Evolutionary conservation across 352 stramenopile species (phyloP).

Genomic region (Aphanomyces astaci): DNA sequence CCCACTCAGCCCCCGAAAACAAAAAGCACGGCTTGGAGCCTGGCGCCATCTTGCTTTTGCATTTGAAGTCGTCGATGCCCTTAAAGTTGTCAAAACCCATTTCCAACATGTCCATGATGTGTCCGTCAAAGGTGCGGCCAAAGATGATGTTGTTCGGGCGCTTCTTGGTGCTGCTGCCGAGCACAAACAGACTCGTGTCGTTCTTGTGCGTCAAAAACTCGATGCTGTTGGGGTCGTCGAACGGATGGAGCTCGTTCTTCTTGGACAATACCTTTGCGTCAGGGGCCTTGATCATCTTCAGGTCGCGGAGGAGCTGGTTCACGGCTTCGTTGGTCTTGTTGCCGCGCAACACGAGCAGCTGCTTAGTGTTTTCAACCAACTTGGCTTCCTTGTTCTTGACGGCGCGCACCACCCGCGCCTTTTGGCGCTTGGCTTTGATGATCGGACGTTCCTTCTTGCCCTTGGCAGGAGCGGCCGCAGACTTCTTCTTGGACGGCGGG

Average conservation of each 20-base stretch:
- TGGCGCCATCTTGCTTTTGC: conserved; percentile 86
- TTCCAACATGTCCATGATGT: conserved; percentile 98
- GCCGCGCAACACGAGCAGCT: conserved; percentile 78
- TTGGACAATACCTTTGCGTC: conserved; percentile 85
- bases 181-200: conserved; percentile 93
- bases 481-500: conserved; percentile 12
- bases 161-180: conserved; percentile 98
- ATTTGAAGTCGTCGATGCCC: conserved; percentile 89
- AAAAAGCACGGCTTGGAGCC: conserved; percentile 94
- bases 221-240: conserved; percentile 89
- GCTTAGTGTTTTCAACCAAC: conserved; percentile 88
- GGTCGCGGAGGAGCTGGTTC: conserved; percentile 69
- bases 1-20: conserved; percentile 94
- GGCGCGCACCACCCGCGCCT: conserved; percentile 68
- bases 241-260: conserved; percentile 92
- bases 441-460: conserved; percentile 50
- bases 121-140: conserved; percentile 95
- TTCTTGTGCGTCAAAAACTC: conserved; percentile 97
- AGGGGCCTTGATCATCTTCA: conserved; percentile 84
- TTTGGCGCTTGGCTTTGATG: conserved; percentile 71
- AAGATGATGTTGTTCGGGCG: conserved; percentile 97
- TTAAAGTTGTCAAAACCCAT: conserved; percentile 94
- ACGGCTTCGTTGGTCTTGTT: conserved; percentile 85
- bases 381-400: conserved; percentile 88
- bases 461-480: conserved; percentile 30